Evolutionary conservation across 2,329 filamentous ascomycete genomes (phyloP).

Genomic region (Colletotrichum gigasporum): DNA sequence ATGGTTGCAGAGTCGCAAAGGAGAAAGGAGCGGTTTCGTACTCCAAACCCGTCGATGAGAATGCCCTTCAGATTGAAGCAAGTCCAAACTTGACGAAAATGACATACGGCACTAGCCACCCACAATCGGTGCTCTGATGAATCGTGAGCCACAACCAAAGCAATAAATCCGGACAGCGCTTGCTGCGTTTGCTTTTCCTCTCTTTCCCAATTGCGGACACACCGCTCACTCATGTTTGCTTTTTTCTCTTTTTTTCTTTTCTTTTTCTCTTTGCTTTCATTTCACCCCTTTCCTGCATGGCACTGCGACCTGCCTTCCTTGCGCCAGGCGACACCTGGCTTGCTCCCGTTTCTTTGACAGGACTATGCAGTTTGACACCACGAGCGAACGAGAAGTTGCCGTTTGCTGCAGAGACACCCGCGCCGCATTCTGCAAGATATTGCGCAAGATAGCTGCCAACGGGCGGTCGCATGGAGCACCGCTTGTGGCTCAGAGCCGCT

Average conservation of each 20-base stretch:
- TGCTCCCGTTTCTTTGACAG: neutral
- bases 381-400: neutral
- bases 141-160: too few relatives aligned
- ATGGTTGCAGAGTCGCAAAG: too few relatives aligned
- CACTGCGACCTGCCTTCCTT: neutral
- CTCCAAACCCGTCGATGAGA: neutral
- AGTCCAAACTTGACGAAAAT: neutral
- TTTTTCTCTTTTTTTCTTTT: neutral
- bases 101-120: neutral
- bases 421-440: neutral
- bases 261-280: too few relatives aligned
- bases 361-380: neutral
- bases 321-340: neutral
- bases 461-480: neutral
- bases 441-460: neutral
- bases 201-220: neutral
- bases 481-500: neutral
- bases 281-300: neutral
- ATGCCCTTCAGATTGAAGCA: neutral
- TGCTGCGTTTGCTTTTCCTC: conserved; percentile 5
- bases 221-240: neutral
- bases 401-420: neutral
- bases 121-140: too few relatives aligned
- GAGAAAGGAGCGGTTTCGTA: too few relatives aligned
- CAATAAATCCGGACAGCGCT: neutral